Base-by-base conservation (phyloP, 768 basidiomycete genomes). In the Lactifluus piperatus region DNA sequence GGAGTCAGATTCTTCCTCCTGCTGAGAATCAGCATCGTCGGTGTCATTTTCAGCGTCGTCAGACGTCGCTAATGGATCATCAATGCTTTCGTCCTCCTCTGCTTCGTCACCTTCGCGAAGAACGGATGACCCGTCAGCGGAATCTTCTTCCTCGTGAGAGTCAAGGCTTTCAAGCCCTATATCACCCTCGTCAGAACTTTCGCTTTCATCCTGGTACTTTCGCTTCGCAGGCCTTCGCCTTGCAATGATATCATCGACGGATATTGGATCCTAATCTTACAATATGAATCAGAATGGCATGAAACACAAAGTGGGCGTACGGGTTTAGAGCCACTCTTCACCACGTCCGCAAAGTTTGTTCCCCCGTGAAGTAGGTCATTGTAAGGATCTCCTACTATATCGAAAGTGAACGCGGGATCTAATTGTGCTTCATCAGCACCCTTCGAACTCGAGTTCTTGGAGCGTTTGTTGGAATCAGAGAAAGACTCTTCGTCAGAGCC, bases 241-340 rank as follows among this genome's bases (percentile, higher is more conserved):
- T 51, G 85, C 84, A 70, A 97, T 94, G 60, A 97, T 94, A 67
- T 95, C 91, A 70, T 95, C 88, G 10, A 97, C 85, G 46, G 86
- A 91, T 54, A 95, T 82, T n/a, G 85, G 85, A 69, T 81, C 74
- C 86, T 91, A 62, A 53, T 64, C 46, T 65, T 58, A 56, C 29
- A 24, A 22, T 18, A 18, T 43, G 14, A 16, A 41, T 24, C 37
- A 57, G 29, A 51, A 54, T 32, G 30, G 10, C 34, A 26, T 18
- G 18, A 60, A 52, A 45, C 13, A n/a, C 20, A 30, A 27, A 51
- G 58, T 49, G 37, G 58, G 71, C 78, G 59, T 69, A 88, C 86
- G 27, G 80, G 82, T 71, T 81, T 87, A 54, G 74, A 77, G 44
- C 84, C 81, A 45, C 76, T 78, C 72, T 82, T 81, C 30, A 86